phyloP scores from a whole-genome alignment of 768 basidiomycete genomes.

The Rhodocollybia butyracea region DNA sequence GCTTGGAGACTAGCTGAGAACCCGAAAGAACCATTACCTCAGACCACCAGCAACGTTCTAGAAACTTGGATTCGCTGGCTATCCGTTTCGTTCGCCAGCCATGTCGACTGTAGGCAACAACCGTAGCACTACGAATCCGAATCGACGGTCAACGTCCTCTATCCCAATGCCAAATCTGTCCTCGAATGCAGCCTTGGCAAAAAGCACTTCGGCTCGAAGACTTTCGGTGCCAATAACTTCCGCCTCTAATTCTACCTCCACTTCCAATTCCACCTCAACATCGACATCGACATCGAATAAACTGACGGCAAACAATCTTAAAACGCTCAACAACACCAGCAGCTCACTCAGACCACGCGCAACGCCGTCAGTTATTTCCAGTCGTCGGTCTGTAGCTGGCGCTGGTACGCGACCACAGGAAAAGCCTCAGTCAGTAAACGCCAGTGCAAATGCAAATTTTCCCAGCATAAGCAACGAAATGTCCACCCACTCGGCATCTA shows the following conservation, averaged over 20 bases:
- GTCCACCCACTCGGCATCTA: background rate
- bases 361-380: constrained; percentile 2
- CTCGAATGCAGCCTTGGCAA: background rate
- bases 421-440: background rate
- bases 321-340: background rate
- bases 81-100: background rate
- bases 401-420: background rate
- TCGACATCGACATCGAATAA: background rate
- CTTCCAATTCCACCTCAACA: background rate
- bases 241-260: background rate
- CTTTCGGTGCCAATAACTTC: background rate
- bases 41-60: too few relatives aligned
- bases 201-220: background rate
- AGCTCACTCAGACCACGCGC: background rate
- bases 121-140: background rate
- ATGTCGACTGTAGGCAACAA: constrained; percentile 5
- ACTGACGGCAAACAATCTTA: background rate
- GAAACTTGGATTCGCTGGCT: background rate
- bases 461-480: background rate
- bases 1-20: too few relatives aligned
- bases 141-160: constrained; percentile 3
- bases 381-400: constrained; percentile 1
- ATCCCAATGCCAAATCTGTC: constrained; percentile 3
- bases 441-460: background rate
- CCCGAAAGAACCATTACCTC: too few relatives aligned